These are phyloP conservation scores for Rhizopogon vinicolor DNA, from an alignment of 768 basidiomycete species.

Conservation along the genomic window DNA sequence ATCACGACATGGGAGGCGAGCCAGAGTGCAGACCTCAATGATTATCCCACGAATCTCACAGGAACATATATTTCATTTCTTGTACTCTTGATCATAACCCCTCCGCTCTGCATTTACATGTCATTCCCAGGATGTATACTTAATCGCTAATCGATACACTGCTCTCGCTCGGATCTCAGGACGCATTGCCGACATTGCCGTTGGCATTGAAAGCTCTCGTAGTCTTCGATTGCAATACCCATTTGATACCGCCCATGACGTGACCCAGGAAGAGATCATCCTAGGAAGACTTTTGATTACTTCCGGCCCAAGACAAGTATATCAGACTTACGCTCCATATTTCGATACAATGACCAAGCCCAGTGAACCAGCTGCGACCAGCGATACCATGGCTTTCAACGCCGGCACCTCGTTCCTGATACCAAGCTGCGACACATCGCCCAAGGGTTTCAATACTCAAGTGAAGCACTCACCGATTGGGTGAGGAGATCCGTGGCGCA, in stretches of 20 bases:
- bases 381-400: conserved; percentile 42
- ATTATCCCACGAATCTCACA: conserved; percentile 7
- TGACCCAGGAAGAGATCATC: conserved; percentile 67
- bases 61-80: conserved; percentile 9
- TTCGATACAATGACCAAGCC: conserved; percentile 73
- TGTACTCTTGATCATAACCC: conserved; percentile 9
- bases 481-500: conserved; percentile 69
- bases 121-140: conserved; percentile 20
- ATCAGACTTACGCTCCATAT: conserved; percentile 60
- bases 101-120: conserved; percentile 20
- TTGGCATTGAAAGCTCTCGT: conserved; percentile 60
- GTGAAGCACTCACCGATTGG: conserved; percentile 53
- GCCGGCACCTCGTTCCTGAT: conserved; percentile 70
- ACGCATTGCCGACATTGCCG: conserved; percentile 54
- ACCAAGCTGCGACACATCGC: conserved; percentile 58
- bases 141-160: conserved; percentile 16
- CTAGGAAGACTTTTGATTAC: conserved; percentile 28
- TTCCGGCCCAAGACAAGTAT: neutral
- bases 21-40: conserved; percentile 64
- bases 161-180: conserved; percentile 6
- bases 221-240: conserved; percentile 68
- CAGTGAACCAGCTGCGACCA: conserved; percentile 83
- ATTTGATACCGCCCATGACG: conserved; percentile 69
- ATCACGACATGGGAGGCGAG: conserved; percentile 33
- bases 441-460: conserved; percentile 1